Evolutionary conservation across 495 filamentous ascomycete genomes (phyloP).

Genomic region (Xylaria telfairii): DNA sequence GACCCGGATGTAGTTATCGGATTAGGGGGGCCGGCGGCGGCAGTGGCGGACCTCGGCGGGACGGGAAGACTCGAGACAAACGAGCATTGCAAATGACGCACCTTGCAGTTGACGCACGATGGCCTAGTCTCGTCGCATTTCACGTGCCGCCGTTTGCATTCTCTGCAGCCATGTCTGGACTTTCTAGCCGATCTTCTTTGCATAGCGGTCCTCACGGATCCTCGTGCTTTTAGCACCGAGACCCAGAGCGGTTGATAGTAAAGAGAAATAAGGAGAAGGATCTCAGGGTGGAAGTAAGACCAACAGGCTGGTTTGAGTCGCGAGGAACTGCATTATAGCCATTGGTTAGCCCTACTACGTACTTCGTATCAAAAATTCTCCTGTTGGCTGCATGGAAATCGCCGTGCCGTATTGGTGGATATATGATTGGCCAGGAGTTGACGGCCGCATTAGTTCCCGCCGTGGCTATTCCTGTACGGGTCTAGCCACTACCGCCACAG

Average conservation of each 20-base stretch:
- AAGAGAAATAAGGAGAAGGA: neutral
- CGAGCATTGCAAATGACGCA: slow-evolving; percentile 8
- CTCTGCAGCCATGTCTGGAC: slow-evolving; percentile 22
- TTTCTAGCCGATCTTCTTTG: slow-evolving; percentile 16
- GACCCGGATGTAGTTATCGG: neutral
- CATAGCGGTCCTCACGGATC: neutral
- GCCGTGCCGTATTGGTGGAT: no score
- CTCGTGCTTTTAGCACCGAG: neutral
- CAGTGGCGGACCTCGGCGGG: neutral
- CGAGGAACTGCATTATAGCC: neutral
- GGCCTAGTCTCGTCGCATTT: slow-evolving; percentile 38
- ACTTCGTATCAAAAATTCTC: neutral
- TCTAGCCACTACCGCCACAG: no score
- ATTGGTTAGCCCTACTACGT: neutral
- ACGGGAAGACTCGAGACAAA: slow-evolving; percentile 11
- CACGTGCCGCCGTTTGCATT: slow-evolving; percentile 35
- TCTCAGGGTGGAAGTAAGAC: neutral
- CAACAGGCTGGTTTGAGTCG: neutral
- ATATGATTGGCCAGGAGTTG: no score
- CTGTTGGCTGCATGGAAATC: neutral
- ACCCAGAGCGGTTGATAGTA: neutral
- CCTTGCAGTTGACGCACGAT: slow-evolving; percentile 31
- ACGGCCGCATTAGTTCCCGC: no score
- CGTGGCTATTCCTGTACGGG: no score
- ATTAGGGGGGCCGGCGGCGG: neutral